Evolutionary conservation across 192 early-diverging fungal genomes (phyloP).

Genomic region (Nowakowskiella sp.): DNA sequence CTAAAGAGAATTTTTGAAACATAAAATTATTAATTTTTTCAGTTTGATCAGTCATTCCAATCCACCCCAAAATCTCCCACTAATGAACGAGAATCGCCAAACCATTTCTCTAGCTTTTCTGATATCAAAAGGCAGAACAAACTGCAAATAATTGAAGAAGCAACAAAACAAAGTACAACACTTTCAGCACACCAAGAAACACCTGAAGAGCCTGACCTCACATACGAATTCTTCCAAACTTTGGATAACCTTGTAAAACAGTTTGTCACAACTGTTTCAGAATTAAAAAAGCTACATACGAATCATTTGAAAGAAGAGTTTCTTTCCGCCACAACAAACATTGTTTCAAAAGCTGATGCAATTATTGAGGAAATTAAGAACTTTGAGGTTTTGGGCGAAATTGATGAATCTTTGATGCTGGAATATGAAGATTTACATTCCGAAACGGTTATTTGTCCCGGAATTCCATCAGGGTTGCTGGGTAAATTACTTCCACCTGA

Average conservation of each 20-base stretch:
- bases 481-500: neutral
- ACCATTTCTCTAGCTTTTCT: no score
- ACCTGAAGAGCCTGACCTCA: constrained; percentile 9
- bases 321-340: constrained; percentile 25
- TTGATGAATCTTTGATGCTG: constrained; percentile 27
- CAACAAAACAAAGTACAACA: constrained; percentile 28
- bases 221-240: constrained; percentile 28
- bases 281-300: constrained; percentile 27
- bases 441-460: neutral
- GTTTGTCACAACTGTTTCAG: constrained; percentile 33
- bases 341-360: constrained; percentile 22
- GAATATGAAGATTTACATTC: constrained; percentile 18
- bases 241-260: constrained; percentile 27
- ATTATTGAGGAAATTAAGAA: constrained; percentile 31
- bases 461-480: constrained; percentile 7
- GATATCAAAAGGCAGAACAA: constrained; percentile 39
- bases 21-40: constrained; percentile 7
- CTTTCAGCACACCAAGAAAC: neutral
- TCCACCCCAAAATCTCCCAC: no score
- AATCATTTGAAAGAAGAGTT: constrained; percentile 33
- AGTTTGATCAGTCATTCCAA: constrained; percentile 21
- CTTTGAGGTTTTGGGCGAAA: constrained; percentile 34
- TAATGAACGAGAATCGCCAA: no score
- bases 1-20: constrained; percentile 4
- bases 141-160: constrained; percentile 32